Conservation (phyloP, 192 early-diverging fungal species). For the Coemansia reversa region DNA sequence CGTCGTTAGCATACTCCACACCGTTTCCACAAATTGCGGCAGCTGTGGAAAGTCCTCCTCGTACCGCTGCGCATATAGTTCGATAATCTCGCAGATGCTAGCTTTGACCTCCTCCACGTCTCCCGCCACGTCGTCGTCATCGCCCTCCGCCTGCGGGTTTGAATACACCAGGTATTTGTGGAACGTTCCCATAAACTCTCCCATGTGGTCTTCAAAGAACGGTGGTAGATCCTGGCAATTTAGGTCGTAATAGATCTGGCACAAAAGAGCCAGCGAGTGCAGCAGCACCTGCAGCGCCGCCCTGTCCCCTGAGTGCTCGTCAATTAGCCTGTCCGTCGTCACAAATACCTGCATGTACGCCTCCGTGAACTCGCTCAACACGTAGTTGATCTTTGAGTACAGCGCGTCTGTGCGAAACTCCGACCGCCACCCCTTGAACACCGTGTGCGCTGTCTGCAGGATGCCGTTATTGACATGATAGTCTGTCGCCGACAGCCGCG, state of each 20-base stretch:
- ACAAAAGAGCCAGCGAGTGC: slow-evolving; percentile 72
- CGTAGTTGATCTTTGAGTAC: slow-evolving; percentile 89
- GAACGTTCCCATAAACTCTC: slow-evolving; percentile 76
- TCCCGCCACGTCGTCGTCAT: slow-evolving; percentile 83
- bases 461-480: slow-evolving; percentile 87
- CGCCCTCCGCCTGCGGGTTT: slow-evolving; percentile 67
- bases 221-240: slow-evolving; percentile 97
- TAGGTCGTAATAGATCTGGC: slow-evolving; percentile 91
- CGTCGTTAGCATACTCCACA: slow-evolving; percentile 84
- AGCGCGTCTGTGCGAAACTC: slow-evolving; percentile 77
- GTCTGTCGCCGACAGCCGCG: slow-evolving; percentile 72
- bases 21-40: slow-evolving; percentile 79
- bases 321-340: slow-evolving; percentile 78
- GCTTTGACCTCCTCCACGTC: slow-evolving; percentile 86
- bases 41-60: slow-evolving; percentile 85
- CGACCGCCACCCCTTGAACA: slow-evolving; percentile 91
- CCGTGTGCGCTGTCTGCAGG: slow-evolving; percentile 91
- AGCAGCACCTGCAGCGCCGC: slow-evolving; percentile 68
- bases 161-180: slow-evolving; percentile 85
- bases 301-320: slow-evolving; percentile 61
- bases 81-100: slow-evolving; percentile 89
- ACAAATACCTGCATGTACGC: slow-evolving; percentile 82
- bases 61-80: slow-evolving; percentile 86
- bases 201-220: slow-evolving; percentile 93
- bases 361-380: slow-evolving; percentile 79